Percentiles rank a stretch among this genome's conserved stretches.
phyloP scores from a whole-genome alignment of 371 early-diverging fungal species.

The Syncephalastrum sp. region DNA sequence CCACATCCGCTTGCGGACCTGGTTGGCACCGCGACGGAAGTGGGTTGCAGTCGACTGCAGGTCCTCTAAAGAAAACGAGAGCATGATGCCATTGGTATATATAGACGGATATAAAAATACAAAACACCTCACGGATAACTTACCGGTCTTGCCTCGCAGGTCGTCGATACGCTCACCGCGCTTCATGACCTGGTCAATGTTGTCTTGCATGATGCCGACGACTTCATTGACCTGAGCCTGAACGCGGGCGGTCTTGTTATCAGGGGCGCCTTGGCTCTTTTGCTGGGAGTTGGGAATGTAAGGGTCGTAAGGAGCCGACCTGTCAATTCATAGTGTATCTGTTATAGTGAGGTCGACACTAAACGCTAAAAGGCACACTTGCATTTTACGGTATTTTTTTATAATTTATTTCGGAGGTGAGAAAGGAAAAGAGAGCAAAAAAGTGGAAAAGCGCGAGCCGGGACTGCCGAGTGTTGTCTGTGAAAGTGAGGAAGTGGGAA shows the following conservation, averaged over 20 bases:
- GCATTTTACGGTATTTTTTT: too few relatives aligned
- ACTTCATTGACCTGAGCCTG: conserved; percentile 82
- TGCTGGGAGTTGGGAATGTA: conserved; percentile 33
- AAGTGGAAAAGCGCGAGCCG: too few relatives aligned
- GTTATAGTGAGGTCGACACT: too few relatives aligned
- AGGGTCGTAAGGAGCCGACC: conserved; percentile 45
- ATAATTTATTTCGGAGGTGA: too few relatives aligned
- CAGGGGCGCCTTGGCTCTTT: conserved; percentile 9
- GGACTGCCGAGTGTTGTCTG: too few relatives aligned
- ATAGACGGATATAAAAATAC: background rate
- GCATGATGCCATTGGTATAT: background rate
- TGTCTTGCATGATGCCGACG: conserved; percentile 88
- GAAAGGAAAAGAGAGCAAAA: too few relatives aligned
- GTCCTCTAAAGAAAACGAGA: conserved; percentile 47
- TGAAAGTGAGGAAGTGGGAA: too few relatives aligned
- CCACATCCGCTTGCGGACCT: conserved; percentile 82
- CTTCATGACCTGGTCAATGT: conserved; percentile 82
- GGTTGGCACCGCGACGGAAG: conserved; percentile 84
- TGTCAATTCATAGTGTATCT: conserved; percentile 5
- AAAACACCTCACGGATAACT: conserved; percentile 6
- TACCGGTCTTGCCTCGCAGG: conserved; percentile 73
- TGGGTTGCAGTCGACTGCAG: conserved; percentile 72
- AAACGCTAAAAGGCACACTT: too few relatives aligned
- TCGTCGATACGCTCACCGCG: conserved; percentile 79
- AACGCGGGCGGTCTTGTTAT: conserved; percentile 47